Conservation (phyloP, 257 asterid genomes). For the Nicotiana knightiana region DNA sequence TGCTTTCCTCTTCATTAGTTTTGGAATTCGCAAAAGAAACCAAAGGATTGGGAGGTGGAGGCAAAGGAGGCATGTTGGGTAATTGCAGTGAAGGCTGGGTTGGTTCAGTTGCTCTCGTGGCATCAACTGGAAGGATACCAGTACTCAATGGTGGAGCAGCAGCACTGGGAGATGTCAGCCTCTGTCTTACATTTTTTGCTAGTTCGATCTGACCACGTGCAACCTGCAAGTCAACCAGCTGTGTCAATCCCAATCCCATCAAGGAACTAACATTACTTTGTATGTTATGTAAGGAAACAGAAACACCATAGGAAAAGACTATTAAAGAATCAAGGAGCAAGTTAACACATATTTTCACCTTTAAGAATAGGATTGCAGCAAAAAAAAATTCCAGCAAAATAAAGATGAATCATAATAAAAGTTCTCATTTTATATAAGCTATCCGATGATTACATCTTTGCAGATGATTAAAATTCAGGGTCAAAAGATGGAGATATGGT, state of each 20-base stretch:
- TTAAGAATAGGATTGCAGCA: background rate
- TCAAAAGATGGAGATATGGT: background rate
- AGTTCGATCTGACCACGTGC: slow-evolving; percentile 56
- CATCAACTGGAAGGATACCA: slow-evolving; percentile 24
- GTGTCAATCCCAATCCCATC: background rate
- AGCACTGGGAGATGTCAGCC: slow-evolving; percentile 32
- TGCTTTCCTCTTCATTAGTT: slow-evolving; percentile 59
- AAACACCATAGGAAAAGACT: background rate
- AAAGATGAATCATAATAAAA: background rate
- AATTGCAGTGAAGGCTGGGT: slow-evolving; percentile 30
- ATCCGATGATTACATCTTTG: background rate
- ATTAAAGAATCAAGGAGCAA: background rate
- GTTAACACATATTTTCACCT: background rate
- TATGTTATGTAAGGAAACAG: background rate
- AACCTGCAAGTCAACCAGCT: slow-evolving; percentile 40
- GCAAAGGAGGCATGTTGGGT: slow-evolving; percentile 22
- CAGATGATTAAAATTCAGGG: background rate
- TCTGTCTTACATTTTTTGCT: slow-evolving; percentile 39
- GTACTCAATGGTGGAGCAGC: slow-evolving; percentile 20
- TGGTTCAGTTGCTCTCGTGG: slow-evolving; percentile 21
- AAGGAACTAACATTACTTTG: background rate
- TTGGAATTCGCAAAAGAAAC: slow-evolving; percentile 36
- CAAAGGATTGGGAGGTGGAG: slow-evolving; percentile 30
- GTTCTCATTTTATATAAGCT: background rate
- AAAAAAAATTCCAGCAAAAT: background rate